These are phyloP conservation scores for Neocallimastix lanati DNA, from an alignment of 192 early-diverging fungal species.

Conservation along the genomic window DNA sequence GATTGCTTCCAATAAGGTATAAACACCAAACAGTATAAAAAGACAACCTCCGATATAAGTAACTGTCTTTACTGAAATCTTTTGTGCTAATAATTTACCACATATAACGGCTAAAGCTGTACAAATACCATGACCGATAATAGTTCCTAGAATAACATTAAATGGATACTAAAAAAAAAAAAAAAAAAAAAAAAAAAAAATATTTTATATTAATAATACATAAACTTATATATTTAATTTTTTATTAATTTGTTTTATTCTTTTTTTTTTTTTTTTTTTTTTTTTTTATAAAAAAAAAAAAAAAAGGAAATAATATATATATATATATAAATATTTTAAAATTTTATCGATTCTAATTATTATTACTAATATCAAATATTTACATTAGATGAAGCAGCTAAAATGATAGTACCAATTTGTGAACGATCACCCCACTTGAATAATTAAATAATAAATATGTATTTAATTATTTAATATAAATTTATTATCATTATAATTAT, in stretches of 20 bases:
- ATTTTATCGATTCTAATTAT: no score
- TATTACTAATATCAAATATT: no score
- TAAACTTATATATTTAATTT: background rate
- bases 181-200: no score
- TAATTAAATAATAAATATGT: no score
- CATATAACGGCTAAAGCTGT: slow-evolving; percentile 84
- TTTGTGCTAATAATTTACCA: slow-evolving; percentile 45
- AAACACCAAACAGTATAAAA: background rate
- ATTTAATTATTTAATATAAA: no score
- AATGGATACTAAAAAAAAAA: slow-evolving; percentile 35
- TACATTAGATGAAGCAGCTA: slow-evolving; percentile 1
- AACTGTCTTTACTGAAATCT: background rate
- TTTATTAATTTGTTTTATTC: no score
- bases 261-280: no score
- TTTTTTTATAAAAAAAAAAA: no score
- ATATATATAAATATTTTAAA: background rate
- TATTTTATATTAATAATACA: background rate
- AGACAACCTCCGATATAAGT: background rate
- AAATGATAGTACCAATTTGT: slow-evolving; percentile 55
- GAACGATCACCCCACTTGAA: background rate
- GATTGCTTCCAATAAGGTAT: background rate
- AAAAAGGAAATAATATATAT: no score
- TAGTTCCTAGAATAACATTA: slow-evolving; percentile 64
- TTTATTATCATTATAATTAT: no score
- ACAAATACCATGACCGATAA: slow-evolving; percentile 82